phyloP scores from a whole-genome alignment of 352 stramenopile species.

The Globisporangium viniferum region DNA sequence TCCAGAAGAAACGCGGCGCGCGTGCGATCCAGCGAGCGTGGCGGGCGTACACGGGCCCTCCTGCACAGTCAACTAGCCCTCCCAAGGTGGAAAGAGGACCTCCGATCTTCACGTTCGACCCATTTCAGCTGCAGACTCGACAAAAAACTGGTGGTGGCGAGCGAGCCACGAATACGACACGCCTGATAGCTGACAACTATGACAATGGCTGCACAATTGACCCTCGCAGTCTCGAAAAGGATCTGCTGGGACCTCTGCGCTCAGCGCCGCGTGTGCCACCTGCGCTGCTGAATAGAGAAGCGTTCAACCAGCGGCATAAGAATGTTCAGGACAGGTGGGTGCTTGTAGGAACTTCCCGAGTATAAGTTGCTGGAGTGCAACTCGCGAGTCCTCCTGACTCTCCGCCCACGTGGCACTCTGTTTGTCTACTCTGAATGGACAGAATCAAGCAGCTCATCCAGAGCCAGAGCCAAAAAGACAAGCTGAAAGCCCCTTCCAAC shows the following conservation, averaged over 20 bases:
- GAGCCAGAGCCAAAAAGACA: background rate
- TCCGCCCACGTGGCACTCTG: no score
- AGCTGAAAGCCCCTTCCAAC: slow-evolving; percentile 1
- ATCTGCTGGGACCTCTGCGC: slow-evolving; percentile 12
- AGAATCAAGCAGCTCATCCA: slow-evolving; percentile 13
- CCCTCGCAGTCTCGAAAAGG: background rate
- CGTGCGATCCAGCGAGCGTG: slow-evolving; percentile 46
- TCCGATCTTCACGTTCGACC: slow-evolving; percentile 34
- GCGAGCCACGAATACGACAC: background rate
- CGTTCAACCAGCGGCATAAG: slow-evolving; percentile 24
- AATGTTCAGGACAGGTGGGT: slow-evolving; percentile 29
- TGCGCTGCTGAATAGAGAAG: slow-evolving; percentile 9
- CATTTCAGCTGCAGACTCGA: slow-evolving; percentile 19
- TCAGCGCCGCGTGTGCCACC: background rate
- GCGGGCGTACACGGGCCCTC: slow-evolving; percentile 14
- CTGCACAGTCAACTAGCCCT: background rate
- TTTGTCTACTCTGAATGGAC: no score
- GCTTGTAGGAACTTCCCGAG: background rate
- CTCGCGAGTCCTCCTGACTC: no score
- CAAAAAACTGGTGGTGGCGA: background rate
- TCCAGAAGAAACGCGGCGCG: slow-evolving; percentile 41
- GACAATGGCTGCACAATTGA: slow-evolving; percentile 7
- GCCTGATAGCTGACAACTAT: background rate
- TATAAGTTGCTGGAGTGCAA: no score
- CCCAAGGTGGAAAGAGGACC: slow-evolving; percentile 5